Percentiles rank a stretch among this genome's conserved stretches.
Evolutionary conservation across 768 basidiomycete genomes (phyloP).

Genomic region (Suillus placidus): DNA sequence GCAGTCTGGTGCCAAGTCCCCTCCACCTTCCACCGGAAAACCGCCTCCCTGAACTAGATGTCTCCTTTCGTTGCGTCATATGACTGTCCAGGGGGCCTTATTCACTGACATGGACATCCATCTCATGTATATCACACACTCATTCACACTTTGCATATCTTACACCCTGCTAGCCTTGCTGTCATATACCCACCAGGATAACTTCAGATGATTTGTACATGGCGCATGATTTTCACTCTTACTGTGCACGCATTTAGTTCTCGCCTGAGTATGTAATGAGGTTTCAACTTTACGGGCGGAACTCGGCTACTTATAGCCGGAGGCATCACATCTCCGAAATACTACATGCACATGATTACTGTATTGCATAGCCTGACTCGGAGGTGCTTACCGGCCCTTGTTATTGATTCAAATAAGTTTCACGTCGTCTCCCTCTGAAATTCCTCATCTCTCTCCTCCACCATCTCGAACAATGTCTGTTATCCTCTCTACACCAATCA

Average conservation of each 20-base stretch:
- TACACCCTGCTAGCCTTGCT: constrained; percentile 16
- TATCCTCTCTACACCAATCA: constrained; percentile 84
- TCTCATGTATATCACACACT: constrained; percentile 36
- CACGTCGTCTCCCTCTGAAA: not conserved
- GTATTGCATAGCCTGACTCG: not conserved
- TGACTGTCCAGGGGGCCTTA: not conserved
- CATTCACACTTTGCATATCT: constrained; percentile 24
- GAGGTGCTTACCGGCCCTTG: not conserved
- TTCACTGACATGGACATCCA: constrained; percentile 29
- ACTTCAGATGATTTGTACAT: constrained; percentile 21
- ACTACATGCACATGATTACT: constrained; percentile 6
- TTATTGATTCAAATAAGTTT: constrained; percentile 12
- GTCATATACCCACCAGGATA: constrained; percentile 30
- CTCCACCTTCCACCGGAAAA: constrained; percentile 18
- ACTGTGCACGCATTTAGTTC: not conserved
- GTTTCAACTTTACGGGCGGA: not conserved
- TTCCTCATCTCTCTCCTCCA: not conserved
- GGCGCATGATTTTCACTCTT: not conserved
- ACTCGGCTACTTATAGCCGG: constrained; percentile 2
- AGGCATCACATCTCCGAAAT: not conserved
- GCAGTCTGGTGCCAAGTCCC: constrained; percentile 51
- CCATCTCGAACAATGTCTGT: constrained; percentile 49
- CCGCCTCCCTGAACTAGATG: constrained; percentile 11
- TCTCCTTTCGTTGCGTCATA: not conserved
- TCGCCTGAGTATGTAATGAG: not conserved